Evolutionary conservation across 257 asterid species (phyloP), one percentile per base, ranked within the genome.

Genomic region (Lycium ferocissimum): DNA sequence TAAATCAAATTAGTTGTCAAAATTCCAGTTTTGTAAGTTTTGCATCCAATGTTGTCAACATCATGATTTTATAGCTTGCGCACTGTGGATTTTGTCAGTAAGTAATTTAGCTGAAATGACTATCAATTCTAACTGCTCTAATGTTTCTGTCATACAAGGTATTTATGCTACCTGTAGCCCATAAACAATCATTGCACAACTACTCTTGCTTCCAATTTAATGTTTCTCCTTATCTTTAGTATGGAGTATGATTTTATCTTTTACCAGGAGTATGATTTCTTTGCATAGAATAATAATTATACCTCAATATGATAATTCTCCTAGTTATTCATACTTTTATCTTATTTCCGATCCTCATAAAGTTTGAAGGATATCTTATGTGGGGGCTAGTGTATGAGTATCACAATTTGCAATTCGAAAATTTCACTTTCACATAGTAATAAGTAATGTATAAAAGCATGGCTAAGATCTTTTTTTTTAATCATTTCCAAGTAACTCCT

Each of bases 151-250:
- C 69, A 62, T 63, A 26, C 43, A 65, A 65, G 17, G 75, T 40
- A 67, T 43, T 67, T 65, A 40, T 40, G 79, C 79, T 40, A 40
- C 79, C 35, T 9, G 15, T 17, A 70, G 1, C 9, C 80, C 59
- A 45, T 73, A 45, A 45, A 38, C 58, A 73, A 45, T n/a, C 59
- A 73, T 20, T 73, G 37, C 45, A 2, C 56, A 72, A 72, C 80
- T 45, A 10, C 58, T 9, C 1, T 20, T 73, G 59, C 80, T n/a
- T 72, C 79, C 79, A 40, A 71, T 17, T 71, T 71, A 71, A 40
- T 71, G 79, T 73, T 43, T 11, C 37, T 72, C 79, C 58, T 72
- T 72, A 18, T 43, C 80, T n/a, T 72, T 40, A 40, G 56, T 51
- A 7, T 51, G 56, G 56, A 51, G 3, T 40, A 40, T 40, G 45